Evolutionary conservation across 2,329 filamentous ascomycete species (phyloP).

Genomic region (Monilinia aucupariae): DNA sequence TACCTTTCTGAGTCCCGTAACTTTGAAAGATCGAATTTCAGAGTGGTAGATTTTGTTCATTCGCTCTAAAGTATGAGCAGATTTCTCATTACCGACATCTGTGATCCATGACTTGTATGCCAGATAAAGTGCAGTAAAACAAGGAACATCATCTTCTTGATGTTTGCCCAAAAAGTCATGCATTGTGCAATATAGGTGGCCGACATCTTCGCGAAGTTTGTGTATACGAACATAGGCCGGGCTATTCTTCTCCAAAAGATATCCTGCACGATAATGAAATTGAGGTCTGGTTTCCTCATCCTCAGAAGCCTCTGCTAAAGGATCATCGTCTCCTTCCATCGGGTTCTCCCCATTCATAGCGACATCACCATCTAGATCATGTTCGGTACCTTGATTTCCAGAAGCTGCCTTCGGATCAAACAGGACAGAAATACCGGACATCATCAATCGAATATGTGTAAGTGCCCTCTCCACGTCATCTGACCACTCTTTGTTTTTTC

Average conservation of each 20-base stretch:
- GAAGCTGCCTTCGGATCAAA: slow-evolving; percentile 77
- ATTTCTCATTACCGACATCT: slow-evolving; percentile 92
- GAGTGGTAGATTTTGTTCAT: slow-evolving; percentile 78
- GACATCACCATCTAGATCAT: slow-evolving; percentile 42
- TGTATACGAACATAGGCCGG: slow-evolving; percentile 72
- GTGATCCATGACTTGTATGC: slow-evolving; percentile 96
- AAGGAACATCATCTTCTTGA: slow-evolving; percentile 92
- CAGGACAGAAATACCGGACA: slow-evolving; percentile 82
- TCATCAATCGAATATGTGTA: slow-evolving; percentile 78
- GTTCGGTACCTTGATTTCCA: slow-evolving; percentile 43
- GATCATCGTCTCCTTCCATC: slow-evolving; percentile 53
- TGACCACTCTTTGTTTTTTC: slow-evolving; percentile 98
- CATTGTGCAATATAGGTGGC: slow-evolving; percentile 73
- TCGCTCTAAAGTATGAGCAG: slow-evolving; percentile 85
- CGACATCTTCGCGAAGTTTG: slow-evolving; percentile 71
- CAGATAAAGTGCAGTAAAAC: slow-evolving; percentile 87
- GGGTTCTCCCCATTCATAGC: slow-evolving; percentile 44
- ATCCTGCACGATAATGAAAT: slow-evolving; percentile 85
- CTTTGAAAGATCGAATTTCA: slow-evolving; percentile 88
- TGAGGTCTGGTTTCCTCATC: slow-evolving; percentile 80
- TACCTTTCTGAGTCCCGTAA: slow-evolving; percentile 83
- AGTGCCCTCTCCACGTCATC: slow-evolving; percentile 91
- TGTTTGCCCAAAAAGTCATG: slow-evolving; percentile 77
- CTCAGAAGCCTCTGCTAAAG: slow-evolving; percentile 58
- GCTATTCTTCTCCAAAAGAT: slow-evolving; percentile 62